A percentile compares a stretch with the other conserved stretches of the same genome.
These are phyloP conservation scores for Chrysoporthe puriensis DNA, from an alignment of 2,329 filamentous ascomycete species.

Conservation along the genomic window DNA sequence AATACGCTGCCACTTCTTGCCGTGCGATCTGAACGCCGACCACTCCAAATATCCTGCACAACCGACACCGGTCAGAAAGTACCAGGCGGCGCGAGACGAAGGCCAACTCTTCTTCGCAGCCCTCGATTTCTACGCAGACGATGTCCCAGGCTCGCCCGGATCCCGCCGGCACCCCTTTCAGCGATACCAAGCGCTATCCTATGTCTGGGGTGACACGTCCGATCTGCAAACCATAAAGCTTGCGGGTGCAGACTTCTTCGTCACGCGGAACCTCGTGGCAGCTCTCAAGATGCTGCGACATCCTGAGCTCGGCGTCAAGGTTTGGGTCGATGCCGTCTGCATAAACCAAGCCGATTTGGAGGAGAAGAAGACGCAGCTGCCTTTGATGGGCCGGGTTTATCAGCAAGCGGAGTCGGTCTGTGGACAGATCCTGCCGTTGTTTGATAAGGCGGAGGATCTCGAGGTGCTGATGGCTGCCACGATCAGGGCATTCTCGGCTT, in stretches of 20 bases:
- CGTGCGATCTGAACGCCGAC: background rate
- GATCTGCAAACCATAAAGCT: background rate
- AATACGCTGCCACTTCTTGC: background rate
- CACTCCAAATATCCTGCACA: background rate
- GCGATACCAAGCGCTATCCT: background rate
- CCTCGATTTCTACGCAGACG: background rate
- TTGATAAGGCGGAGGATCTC: background rate
- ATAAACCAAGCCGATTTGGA: background rate
- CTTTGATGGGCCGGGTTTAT: background rate
- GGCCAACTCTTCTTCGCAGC: background rate
- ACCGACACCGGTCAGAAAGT: background rate
- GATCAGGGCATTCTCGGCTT: background rate
- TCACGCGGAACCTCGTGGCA: background rate
- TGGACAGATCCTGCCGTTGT: background rate
- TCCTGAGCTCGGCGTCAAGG: background rate
- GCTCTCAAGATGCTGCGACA: background rate
- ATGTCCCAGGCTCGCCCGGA: too few species aligned
- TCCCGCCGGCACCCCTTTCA: background rate
- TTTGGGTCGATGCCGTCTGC: background rate
- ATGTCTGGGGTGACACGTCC: background rate
- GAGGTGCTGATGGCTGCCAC: background rate
- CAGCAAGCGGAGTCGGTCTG: background rate
- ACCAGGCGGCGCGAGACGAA: background rate
- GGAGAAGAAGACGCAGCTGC: background rate
- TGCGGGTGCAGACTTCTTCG: background rate